These are phyloP conservation scores for Penicillium sp. DNA, from an alignment of 2,329 filamentous ascomycete genomes.

Conservation along the genomic window DNA sequence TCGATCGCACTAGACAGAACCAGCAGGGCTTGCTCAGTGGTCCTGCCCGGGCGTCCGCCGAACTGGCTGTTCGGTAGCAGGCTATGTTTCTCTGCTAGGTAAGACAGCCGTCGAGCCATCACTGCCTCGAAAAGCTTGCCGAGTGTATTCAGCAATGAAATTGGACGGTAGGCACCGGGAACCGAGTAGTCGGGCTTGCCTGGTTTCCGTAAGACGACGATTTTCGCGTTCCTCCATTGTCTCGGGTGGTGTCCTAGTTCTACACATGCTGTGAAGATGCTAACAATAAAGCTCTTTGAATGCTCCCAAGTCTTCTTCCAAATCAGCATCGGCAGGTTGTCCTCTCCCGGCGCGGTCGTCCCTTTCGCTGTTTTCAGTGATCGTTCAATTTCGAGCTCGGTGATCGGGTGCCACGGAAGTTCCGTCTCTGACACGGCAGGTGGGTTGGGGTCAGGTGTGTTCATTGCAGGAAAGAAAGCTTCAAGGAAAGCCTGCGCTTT, in stretches of 20 bases:
- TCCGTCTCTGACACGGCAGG: no score
- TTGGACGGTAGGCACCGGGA: constrained; percentile 24
- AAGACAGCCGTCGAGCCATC: constrained; percentile 12
- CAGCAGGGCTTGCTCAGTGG: no score
- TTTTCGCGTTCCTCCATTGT: constrained; percentile 17
- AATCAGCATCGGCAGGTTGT: constrained; percentile 18
- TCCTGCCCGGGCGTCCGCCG: constrained; percentile 13
- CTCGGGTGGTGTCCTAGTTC: constrained; percentile 16
- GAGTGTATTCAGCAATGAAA: constrained; percentile 26
- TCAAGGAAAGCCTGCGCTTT: no score
- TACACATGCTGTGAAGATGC: constrained; percentile 2
- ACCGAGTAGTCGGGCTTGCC: constrained; percentile 26
- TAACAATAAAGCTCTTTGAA: background rate
- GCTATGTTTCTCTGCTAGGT: constrained; percentile 10
- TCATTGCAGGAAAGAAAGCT: no score
- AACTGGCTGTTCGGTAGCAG: constrained; percentile 15
- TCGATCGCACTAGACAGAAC: constrained; percentile 11
- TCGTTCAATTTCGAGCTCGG: no score
- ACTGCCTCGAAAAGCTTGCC: constrained; percentile 22
- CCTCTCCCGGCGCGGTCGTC: constrained; percentile 16
- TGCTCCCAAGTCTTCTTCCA: constrained; percentile 9
- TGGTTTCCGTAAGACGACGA: constrained; percentile 26
- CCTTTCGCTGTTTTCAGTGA: constrained; percentile 13
- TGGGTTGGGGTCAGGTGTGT: no score
- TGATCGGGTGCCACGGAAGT: no score